Conservation (phyloP, 306 rosid genomes). For the apple (Malus domestica) region ASM211411v1 NC_041793.1:43312001-43312500, state of each 20-base stretch:
- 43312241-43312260: constrained; percentile 49
- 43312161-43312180: neutral
- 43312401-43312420: neutral
- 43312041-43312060: neutral
- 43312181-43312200: constrained; percentile 47
- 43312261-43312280: neutral
- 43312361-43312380: neutral
- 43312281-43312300: neutral
- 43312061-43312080: neutral
- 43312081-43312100: neutral
- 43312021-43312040: neutral
- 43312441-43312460: neutral
- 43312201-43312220: constrained; percentile 63
- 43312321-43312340: no score
- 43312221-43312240: constrained; percentile 84
- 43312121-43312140: neutral
- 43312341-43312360: neutral
- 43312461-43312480: constrained; percentile 22
- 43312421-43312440: neutral
- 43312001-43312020: neutral
- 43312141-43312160: neutral
- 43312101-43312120: neutral
- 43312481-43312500: constrained; percentile 90
- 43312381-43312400: neutral
- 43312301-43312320: no score